Conservation (phyloP, 495 filamentous ascomycete genomes). For the Penicillium alfredii region DNA sequence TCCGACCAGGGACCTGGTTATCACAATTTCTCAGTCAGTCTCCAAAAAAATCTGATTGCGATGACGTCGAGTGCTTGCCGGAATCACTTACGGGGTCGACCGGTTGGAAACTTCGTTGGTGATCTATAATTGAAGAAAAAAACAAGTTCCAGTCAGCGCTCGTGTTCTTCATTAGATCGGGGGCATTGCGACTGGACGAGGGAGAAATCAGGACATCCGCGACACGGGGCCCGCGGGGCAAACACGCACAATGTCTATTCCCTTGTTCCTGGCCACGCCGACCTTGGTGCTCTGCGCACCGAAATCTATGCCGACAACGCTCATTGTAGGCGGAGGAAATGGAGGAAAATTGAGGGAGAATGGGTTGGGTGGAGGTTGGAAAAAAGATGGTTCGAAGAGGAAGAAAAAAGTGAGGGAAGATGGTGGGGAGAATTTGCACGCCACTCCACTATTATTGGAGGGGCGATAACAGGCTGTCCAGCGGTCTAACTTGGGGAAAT, state of each 20-base stretch:
- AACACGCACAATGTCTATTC: conserved; percentile 94
- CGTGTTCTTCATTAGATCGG: no score
- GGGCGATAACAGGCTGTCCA: conserved; percentile 16
- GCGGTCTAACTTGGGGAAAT: conserved; percentile 12
- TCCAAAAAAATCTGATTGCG: conserved; percentile 11
- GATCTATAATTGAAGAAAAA: no score
- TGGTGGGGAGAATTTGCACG: conserved; percentile 42
- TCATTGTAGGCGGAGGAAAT: conserved; percentile 48
- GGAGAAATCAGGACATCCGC: conserved; percentile 1
- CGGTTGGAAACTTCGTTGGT: conserved; percentile 99
- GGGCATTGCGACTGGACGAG: not conserved
- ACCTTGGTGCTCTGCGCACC: conserved; percentile 96
- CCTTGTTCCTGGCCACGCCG: conserved; percentile 93
- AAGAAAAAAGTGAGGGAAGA: conserved; percentile 22
- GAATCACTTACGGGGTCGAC: conserved; percentile 78
- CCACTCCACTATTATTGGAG: conserved; percentile 31
- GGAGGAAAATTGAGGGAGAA: conserved; percentile 12
- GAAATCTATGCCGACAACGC: conserved; percentile 87
- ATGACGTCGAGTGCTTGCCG: conserved; percentile 4
- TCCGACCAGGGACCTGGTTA: conserved; percentile 75
- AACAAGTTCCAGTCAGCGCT: no score
- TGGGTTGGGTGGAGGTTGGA: conserved; percentile 12
- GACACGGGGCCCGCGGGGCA: conserved; percentile 17
- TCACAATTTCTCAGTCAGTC: conserved; percentile 30
- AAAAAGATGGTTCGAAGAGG: conserved; percentile 16